Conservation (phyloP, 202 grass and related monocot genomes). For the Schoenoplectus triqueter region DNA sequence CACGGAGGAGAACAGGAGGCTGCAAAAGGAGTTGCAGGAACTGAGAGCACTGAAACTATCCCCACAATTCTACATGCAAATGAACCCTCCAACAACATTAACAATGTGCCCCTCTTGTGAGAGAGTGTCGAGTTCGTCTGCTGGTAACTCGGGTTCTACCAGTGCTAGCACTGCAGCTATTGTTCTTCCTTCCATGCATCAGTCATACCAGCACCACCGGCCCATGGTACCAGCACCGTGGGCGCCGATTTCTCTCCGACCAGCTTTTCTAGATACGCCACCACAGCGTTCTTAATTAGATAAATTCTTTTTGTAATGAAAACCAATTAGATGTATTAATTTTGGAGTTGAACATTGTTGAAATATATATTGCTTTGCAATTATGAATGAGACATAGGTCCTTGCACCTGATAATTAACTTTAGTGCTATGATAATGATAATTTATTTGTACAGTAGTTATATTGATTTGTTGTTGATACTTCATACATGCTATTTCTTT, state of each 20-base stretch:
- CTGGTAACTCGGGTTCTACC: not conserved
- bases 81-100: conserved; percentile 84
- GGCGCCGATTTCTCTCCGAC: conserved; percentile 59
- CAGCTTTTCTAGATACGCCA: conserved; percentile 53
- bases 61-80: conserved; percentile 80
- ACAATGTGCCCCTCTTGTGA: conserved; percentile 97
- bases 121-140: conserved; percentile 57
- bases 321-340: not conserved
- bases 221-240: conserved; percentile 34
- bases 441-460: conserved; percentile 24
- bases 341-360: conserved; percentile 29
- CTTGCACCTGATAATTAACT: conserved; percentile 14
- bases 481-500: not conserved
- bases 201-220: conserved; percentile 20
- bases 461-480: conserved; percentile 5
- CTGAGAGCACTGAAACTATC: conserved; percentile 83
- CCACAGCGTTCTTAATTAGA: conserved; percentile 31
- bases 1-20: conserved; percentile 86
- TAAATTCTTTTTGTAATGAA: conserved; percentile 19
- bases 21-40: conserved; percentile 91
- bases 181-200: conserved; percentile 31
- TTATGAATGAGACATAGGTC: conserved; percentile 22
- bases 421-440: conserved; percentile 30
- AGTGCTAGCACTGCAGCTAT: conserved; percentile 6
- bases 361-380: conserved; percentile 30